Evolutionary conservation across 1,284 basidiomycete genomes (phyloP).

Genomic region (Ustilago vetiveriae): DNA sequence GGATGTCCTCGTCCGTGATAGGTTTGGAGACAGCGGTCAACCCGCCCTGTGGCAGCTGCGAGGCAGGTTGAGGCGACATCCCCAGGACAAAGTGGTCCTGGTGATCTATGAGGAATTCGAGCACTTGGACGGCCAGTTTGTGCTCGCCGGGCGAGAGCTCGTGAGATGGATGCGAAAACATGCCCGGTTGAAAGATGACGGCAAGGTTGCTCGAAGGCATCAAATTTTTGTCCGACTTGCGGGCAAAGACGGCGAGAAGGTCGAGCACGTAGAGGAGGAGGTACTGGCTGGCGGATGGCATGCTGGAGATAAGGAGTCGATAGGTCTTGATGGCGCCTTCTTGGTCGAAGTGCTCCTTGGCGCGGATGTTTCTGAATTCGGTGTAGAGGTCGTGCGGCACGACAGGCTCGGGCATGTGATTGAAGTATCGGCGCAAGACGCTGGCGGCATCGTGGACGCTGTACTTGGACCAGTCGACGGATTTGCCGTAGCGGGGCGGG

Average conservation of each 20-base stretch:
- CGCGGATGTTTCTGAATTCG: conserved; percentile 81
- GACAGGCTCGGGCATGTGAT: conserved; percentile 93
- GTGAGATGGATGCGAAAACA: conserved; percentile 84
- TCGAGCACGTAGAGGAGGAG: conserved; percentile 95
- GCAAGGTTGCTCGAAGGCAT: conserved; percentile 84
- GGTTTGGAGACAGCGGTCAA: conserved; percentile 58
- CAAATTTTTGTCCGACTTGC: conserved; percentile 87
- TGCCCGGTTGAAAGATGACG: conserved; percentile 66
- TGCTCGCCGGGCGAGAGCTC: conserved; percentile 73
- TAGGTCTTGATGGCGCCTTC: conserved; percentile 70
- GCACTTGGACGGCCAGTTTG: conserved; percentile 83
- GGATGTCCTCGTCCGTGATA: conserved; percentile 24
- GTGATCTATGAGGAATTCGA: conserved; percentile 88
- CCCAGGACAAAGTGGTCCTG: conserved; percentile 65
- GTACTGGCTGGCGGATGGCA: conserved; percentile 90
- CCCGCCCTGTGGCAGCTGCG: conserved; percentile 50
- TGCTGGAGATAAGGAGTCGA: conserved; percentile 81
- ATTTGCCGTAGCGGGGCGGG: conserved; percentile 89
- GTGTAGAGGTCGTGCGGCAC: conserved; percentile 89
- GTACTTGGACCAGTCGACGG: conserved; percentile 88
- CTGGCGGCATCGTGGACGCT: conserved; percentile 96
- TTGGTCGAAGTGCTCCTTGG: conserved; percentile 52
- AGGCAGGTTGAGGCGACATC: conserved; percentile 55
- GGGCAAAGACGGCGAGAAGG: conserved; percentile 90
- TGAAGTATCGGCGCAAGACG: conserved; percentile 93